Base-by-base conservation (phyloP, 768 basidiomycete species). In the Chlorophyllum brunneum region DNA sequence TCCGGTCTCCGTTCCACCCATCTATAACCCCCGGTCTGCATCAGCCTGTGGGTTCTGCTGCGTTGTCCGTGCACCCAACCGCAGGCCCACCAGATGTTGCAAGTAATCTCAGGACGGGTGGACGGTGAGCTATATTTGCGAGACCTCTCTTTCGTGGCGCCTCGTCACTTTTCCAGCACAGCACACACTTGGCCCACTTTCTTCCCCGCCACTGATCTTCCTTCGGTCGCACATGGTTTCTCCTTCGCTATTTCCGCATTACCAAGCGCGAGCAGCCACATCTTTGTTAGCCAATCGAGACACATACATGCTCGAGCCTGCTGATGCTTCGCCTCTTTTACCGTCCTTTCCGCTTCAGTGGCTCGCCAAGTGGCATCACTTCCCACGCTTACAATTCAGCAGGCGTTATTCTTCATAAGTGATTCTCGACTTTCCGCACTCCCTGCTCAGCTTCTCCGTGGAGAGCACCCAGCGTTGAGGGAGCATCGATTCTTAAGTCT, bases 1-100 rank as follows among this genome's bases (percentile, higher is more conserved):
- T 60, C 61, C 60, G 58, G 53, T 36, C 50, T 49, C 52, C 56
- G 57, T 56, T 58, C 62, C 38, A 27, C 15, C 34, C 46, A 13
- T 15, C 23, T 41, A n/a, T n/a, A n/a, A n/a, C n/a, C n/a, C n/a
- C n/a, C n/a, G n/a, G n/a, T n/a, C n/a, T n/a, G n/a, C n/a, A 23
- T 23, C 26, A 7, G 23, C 10, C 18, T 11, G 41, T 27, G 15
- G 41, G 15, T 37, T 37, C 36, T 16, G 13, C 6, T 37, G 15
- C 18, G 5, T 16, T 37, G 5, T 37, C 18, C 15, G 7, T 11
- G 36, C 15, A 15, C 36, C 13, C 13, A n/a, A n/a, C n/a, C n/a
- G n/a, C n/a, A n/a, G n/a, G n/a, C n/a, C n/a, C n/a, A n/a, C n/a
- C n/a, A n/a, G n/a, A n/a, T n/a, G n/a, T n/a, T n/a, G n/a, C n/a